Base-by-base conservation (phyloP, 345 rosid species). In the Eucalyptus tenuipes region DNA sequence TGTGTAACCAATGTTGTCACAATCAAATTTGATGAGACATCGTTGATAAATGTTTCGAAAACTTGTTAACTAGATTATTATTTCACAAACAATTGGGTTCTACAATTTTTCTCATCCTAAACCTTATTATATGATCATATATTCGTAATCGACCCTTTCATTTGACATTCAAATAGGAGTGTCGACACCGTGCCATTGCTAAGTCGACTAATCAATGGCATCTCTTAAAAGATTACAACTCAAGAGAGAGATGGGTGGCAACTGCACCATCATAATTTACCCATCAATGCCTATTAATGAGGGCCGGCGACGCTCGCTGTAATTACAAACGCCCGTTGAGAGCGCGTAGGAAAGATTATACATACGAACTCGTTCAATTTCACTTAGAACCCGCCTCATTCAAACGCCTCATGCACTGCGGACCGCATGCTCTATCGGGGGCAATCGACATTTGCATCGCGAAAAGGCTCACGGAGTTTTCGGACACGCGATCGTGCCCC, bases 111-210 rank as follows among this genome's bases (percentile, higher is more conserved):
- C 25, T 52, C 10, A 8, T 52, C 57, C 9, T 10, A 3, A 52
- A 52, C 2, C 57, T 52, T 52, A 52, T 18, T 20, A 52, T 52
- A 52, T 4, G 33, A 3, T 13, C 17, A 64, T 29, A 6, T 29
- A 16, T 66, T 15, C 11, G 0, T 31, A 7, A 31, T 31, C 4
- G 2, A 17, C 7, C 12, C 3, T 14, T 17, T 66, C 2, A 5
- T 31, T 66, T 9, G 40, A 15, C 42, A 4, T 66, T 66, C 5
- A 0, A 17, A 66, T 18, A 7, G 1, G 10, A 68, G 6, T 31
- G 13, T 18, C 10, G 7, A 4, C 4, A 4, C 0, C 3, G 0
- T 31, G 7, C 12, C 37, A 31, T 31, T 68, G 7, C 3, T 8
- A 31, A 31, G 42, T 16, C 44, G 0, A 68, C 4, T 68, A 9